Conservation (phyloP, 176 grass and related monocot species). For the Phragmites australis region DNA sequence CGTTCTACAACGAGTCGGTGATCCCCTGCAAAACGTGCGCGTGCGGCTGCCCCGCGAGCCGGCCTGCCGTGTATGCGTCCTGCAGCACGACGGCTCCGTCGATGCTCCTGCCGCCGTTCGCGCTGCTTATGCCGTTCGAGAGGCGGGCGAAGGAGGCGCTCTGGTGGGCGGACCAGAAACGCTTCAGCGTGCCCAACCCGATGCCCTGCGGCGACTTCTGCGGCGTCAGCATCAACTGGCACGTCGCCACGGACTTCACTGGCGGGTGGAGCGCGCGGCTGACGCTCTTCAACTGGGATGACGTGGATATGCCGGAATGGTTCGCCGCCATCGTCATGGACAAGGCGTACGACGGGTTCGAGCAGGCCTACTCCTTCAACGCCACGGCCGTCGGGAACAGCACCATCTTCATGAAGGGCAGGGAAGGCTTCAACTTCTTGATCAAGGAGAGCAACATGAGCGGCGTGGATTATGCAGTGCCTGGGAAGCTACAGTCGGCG, state of each 20-base stretch:
- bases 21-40: slow-evolving; percentile 86
- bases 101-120: slow-evolving; percentile 57
- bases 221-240: slow-evolving; percentile 86
- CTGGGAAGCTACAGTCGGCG: slow-evolving; percentile 73
- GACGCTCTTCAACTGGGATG: slow-evolving; percentile 82
- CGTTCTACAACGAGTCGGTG: slow-evolving; percentile 70
- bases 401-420: slow-evolving; percentile 63
- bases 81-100: slow-evolving; percentile 57
- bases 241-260: slow-evolving; percentile 55
- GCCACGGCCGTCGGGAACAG: slow-evolving; percentile 43
- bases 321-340: slow-evolving; percentile 59
- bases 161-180: slow-evolving; percentile 41
- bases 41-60: slow-evolving; percentile 54
- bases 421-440: slow-evolving; percentile 44
- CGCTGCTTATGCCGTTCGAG: slow-evolving; percentile 63
- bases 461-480: slow-evolving; percentile 52
- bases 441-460: slow-evolving; percentile 45
- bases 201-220: slow-evolving; percentile 69
- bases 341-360: slow-evolving; percentile 44
- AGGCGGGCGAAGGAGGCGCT: slow-evolving; percentile 41
- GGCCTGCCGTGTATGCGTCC: not conserved
- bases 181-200: slow-evolving; percentile 37
- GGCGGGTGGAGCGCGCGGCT: slow-evolving; percentile 64
- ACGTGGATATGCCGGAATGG: slow-evolving; percentile 49
- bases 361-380: slow-evolving; percentile 62